Conservation (phyloP, 345 rosid genomes). For the Salix brachista region DNA sequence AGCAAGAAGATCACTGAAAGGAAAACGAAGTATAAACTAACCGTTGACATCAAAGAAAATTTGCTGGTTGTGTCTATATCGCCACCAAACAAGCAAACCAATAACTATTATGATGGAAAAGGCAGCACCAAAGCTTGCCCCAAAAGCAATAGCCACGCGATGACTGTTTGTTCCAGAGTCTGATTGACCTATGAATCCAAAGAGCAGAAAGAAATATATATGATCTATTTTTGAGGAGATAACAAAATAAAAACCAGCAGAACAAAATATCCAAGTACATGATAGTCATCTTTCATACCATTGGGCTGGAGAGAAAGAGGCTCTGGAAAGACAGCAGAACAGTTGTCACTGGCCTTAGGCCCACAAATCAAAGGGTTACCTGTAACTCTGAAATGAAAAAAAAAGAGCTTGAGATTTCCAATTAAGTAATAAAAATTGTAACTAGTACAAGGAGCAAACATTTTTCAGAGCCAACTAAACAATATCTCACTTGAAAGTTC, state of each 20-base stretch:
- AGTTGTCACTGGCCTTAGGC: conserved; percentile 54
- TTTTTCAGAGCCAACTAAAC: conserved; percentile 1
- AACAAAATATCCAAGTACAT: background rate
- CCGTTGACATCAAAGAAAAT: conserved; percentile 98
- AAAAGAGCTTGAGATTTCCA: conserved; percentile 14
- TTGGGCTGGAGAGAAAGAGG: conserved; percentile 90
- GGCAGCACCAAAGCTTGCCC: conserved; percentile 81
- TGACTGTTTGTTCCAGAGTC: conserved; percentile 52
- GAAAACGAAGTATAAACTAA: conserved; percentile 25
- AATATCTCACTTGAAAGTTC: conserved; percentile 82
- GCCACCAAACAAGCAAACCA: conserved; percentile 80
- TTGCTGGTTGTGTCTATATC: conserved; percentile 81
- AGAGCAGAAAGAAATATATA: conserved; percentile 13
- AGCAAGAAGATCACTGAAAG: background rate
- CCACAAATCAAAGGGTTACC: conserved; percentile 92
- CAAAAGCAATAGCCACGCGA: conserved; percentile 74
- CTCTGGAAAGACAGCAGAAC: conserved; percentile 86
- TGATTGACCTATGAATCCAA: conserved; percentile 42
- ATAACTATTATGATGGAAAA: conserved; percentile 49
- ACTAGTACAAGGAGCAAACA: background rate
- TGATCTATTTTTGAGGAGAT: background rate
- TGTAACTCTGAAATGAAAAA: conserved; percentile 46
- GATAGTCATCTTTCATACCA: conserved; percentile 46
- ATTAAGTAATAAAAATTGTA: background rate
- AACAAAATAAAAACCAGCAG: background rate